Percentiles rank a stretch among this genome's conserved stretches.
Conservation (phyloP, 2,329 filamentous ascomycete species). For the Lasiodiplodia hormozganensis region DNA sequence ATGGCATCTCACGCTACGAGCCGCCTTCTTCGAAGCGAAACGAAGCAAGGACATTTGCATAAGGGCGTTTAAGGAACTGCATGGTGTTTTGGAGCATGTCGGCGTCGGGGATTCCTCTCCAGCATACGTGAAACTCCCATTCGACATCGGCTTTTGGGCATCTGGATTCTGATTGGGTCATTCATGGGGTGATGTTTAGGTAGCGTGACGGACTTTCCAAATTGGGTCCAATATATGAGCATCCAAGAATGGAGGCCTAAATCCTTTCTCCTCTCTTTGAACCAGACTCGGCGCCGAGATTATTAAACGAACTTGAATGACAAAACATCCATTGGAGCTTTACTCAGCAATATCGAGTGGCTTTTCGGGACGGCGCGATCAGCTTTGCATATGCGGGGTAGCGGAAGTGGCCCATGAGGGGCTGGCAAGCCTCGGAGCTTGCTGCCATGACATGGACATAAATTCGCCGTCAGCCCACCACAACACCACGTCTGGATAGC, state of each 20-base stretch:
- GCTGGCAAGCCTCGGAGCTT: constrained; percentile 16
- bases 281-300: not conserved
- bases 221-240: constrained; percentile 8
- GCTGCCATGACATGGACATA: constrained; percentile 16
- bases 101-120: not conserved
- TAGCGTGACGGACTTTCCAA: constrained; percentile 3
- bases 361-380: constrained; percentile 5
- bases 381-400: constrained; percentile 28
- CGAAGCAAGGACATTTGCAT: constrained; percentile 13
- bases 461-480: constrained; percentile 22
- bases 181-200: not conserved
- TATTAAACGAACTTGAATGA: not conserved
- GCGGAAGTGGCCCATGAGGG: constrained; percentile 18
- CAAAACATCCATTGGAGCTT: not conserved
- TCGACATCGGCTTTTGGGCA: not conserved
- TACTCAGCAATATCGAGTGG: not conserved
- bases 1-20: not conserved
- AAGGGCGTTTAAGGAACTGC: constrained; percentile 13
- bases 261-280: not conserved
- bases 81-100: constrained; percentile 22
- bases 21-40: not conserved
- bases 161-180: constrained; percentile 9
- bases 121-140: constrained; percentile 4
- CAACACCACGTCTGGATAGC: not conserved
- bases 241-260: not conserved